Evolutionary conservation across 2,329 filamentous ascomycete genomes (phyloP).

Genomic region (Shiraia sp.): DNA sequence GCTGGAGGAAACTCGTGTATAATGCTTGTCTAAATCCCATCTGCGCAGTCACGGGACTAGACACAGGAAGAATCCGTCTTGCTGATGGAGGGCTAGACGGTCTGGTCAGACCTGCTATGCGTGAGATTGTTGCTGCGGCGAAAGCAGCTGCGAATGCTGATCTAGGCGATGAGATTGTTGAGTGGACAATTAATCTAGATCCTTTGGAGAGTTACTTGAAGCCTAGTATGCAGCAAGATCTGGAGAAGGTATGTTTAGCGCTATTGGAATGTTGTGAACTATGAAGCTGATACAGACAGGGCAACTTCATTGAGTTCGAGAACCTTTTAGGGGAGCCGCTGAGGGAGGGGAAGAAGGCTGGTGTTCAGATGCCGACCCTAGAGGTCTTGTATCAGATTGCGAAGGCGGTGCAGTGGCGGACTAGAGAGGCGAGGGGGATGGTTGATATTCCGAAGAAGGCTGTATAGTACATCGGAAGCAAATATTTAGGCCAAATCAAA

Average conservation of each 20-base stretch:
- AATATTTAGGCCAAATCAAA: too few species aligned
- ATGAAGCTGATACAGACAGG: constrained; percentile 30
- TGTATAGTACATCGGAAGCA: too few species aligned
- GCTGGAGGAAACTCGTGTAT: constrained; percentile 59
- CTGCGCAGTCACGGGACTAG: constrained; percentile 55
- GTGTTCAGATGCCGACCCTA: constrained; percentile 57
- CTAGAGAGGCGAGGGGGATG: constrained; percentile 51
- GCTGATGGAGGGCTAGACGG: constrained; percentile 51
- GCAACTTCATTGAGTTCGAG: constrained; percentile 61
- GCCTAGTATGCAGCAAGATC: constrained; percentile 61
- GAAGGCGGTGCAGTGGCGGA: constrained; percentile 54
- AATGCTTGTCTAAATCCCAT: constrained; percentile 59
- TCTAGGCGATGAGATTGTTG: constrained; percentile 50
- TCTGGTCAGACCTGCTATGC: constrained; percentile 59
- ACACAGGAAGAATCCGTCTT: constrained; percentile 56
- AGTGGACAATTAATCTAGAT: constrained; percentile 54
- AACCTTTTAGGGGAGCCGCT: constrained; percentile 62
- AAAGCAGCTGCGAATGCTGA: constrained; percentile 50
- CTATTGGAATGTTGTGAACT: neutral
- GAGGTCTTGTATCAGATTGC: constrained; percentile 54
- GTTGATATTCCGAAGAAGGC: constrained; percentile 27
- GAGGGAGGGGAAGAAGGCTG: constrained; percentile 52
- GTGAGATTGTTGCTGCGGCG: constrained; percentile 53
- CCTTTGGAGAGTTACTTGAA: constrained; percentile 54
- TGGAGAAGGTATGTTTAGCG: constrained; percentile 47